Base-by-base conservation (phyloP, 2,329 filamentous ascomycete genomes). In the Tympanopsis confertula region DNA sequence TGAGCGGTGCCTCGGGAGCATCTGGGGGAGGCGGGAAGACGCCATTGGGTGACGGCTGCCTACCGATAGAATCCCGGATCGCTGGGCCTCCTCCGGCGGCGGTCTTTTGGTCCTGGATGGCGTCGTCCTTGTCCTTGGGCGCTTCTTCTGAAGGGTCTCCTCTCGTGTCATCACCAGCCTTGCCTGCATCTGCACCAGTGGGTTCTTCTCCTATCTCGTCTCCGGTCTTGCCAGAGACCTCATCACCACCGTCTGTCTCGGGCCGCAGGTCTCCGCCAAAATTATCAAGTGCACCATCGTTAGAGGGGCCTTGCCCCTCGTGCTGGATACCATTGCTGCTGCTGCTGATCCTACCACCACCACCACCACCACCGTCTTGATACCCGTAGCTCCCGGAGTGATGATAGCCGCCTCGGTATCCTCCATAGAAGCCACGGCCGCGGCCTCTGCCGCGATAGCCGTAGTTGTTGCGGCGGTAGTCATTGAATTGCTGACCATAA, bases 401-500 rank as follows among this genome's bases (percentile, higher is more conserved):
- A 45, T 53, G 53, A 39, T 50, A 50, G 41, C 58, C 54, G 45
- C 55, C 55, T 47, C 55, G 58, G 44, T 65, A 66, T 40, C 67
- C 66, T 47, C 64, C 59, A 47, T 64, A 67, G 42, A 69, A 70
- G 39, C 74, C 75, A 50, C 76, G 74, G 40, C 72, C 76, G 46
- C 79, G 74, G 47, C 78, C 77, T 46, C 74, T 70, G 47, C 81
- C 79, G 51, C 79, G 70, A 7, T 26, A n/a, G 50, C 47, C 50
- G 50, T 44, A 49, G 17, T 35, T 14, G 13, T 14, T 63, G 53
- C 67, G 68, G 54, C 70, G 78, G 67, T 82, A 86, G 67, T 86
- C 82, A 79, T 85, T 85, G 74, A 75, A 79, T 62, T 83, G 66
- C 61, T 78, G 75, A 63, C 78, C 78, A 77, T 82, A 87, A 73